These are phyloP conservation scores for Pleurotus platypus DNA, from an alignment of 768 basidiomycete species.

Conservation along the genomic window DNA sequence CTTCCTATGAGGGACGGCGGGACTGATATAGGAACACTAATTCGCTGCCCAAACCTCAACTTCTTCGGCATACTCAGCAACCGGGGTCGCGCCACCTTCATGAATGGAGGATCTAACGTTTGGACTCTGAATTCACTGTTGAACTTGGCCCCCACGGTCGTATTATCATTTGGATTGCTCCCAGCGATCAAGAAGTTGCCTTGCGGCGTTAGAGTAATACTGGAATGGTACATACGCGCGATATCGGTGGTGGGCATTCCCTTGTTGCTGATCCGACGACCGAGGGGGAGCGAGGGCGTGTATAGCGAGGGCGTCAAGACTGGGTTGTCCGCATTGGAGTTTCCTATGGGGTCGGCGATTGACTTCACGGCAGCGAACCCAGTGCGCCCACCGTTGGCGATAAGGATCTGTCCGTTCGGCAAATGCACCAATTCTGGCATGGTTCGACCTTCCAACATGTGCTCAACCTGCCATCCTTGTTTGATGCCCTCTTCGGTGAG, in stretches of 20 bases:
- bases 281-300: slow-evolving; percentile 37
- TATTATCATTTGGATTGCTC: slow-evolving; percentile 3
- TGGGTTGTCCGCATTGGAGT: slow-evolving; percentile 25
- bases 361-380: slow-evolving; percentile 28
- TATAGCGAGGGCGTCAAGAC: slow-evolving; percentile 44
- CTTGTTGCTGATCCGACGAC: slow-evolving; percentile 43
- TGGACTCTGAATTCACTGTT: slow-evolving; percentile 26
- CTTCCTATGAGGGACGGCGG: background rate
- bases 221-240: slow-evolving; percentile 61
- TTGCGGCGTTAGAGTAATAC: slow-evolving; percentile 51
- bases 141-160: slow-evolving; percentile 8
- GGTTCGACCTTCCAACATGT: slow-evolving; percentile 25
- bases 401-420: slow-evolving; percentile 32
- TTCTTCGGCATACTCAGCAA: slow-evolving; percentile 21
- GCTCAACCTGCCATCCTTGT: slow-evolving; percentile 30
- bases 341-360: slow-evolving; percentile 15
- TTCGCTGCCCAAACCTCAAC: slow-evolving; percentile 22
- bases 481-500: slow-evolving; percentile 26
- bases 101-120: slow-evolving; percentile 27
- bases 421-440: slow-evolving; percentile 30
- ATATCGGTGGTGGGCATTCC: slow-evolving; percentile 40
- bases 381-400: slow-evolving; percentile 36
- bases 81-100: slow-evolving; percentile 18
- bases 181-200: slow-evolving; percentile 22
- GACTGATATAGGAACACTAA: slow-evolving; percentile 2